A percentile compares a stretch with the other conserved stretches of the same genome.
phyloP scores from a whole-genome alignment of 257 asterid genomes.

The Nicotiana noctiflora region DNA sequence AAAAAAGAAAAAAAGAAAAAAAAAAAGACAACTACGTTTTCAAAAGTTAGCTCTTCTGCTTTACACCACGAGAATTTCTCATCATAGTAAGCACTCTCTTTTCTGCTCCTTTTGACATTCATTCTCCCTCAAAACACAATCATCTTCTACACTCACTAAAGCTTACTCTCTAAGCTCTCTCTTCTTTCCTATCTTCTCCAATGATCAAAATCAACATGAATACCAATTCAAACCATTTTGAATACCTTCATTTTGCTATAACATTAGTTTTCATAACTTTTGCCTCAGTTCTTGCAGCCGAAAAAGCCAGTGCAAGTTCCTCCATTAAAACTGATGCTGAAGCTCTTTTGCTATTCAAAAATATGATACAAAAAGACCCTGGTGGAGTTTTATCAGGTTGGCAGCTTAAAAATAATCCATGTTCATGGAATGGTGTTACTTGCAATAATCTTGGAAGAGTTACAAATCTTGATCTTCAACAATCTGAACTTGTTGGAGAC shows the following conservation, averaged over 20 bases:
- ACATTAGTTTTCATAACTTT: constrained; percentile 13
- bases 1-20: no score
- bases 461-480: constrained; percentile 59
- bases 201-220: constrained; percentile 29
- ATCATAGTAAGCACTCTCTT: constrained; percentile 54
- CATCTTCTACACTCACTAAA: constrained; percentile 12
- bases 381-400: constrained; percentile 54
- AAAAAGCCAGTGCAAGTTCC: constrained; percentile 1
- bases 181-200: constrained; percentile 5
- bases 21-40: constrained; percentile 33
- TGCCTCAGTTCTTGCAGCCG: constrained; percentile 13
- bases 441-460: constrained; percentile 57
- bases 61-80: constrained; percentile 34
- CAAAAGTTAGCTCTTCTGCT: constrained; percentile 47
- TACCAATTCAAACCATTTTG: constrained; percentile 16
- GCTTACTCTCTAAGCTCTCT: constrained; percentile 13
- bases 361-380: constrained; percentile 59
- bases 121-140: constrained; percentile 6
- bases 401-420: constrained; percentile 47
- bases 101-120: constrained; percentile 15
- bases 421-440: constrained; percentile 62
- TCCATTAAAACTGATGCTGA: constrained; percentile 55
- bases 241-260: constrained; percentile 17
- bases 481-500: constrained; percentile 55
- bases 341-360: constrained; percentile 73